These are phyloP conservation scores for Colletotrichum spinosum DNA, from an alignment of 2,329 filamentous ascomycete species.

Conservation along the genomic window DNA sequence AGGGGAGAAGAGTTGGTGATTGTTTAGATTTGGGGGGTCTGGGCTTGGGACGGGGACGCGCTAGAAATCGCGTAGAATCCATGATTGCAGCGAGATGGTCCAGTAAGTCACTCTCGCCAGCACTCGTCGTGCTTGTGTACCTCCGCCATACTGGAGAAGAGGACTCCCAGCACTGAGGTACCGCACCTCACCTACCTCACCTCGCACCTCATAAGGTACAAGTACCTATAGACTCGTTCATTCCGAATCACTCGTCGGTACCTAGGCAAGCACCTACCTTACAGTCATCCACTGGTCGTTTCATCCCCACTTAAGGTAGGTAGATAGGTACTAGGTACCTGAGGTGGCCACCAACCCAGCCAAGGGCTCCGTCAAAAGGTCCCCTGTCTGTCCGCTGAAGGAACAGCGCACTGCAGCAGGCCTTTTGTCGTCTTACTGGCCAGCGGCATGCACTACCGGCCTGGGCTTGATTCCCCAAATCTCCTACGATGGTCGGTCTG, in stretches of 20 bases:
- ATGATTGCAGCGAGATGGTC: constrained; percentile 25
- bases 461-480: not conserved
- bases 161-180: not conserved
- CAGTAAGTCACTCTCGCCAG: constrained; percentile 6
- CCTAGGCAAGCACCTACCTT: too few relatives aligned
- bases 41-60: constrained; percentile 34
- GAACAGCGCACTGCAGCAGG: constrained; percentile 11
- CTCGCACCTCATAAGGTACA: too few relatives aligned
- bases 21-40: constrained; percentile 25
- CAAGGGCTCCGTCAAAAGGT: constrained; percentile 22
- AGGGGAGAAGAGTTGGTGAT: constrained; percentile 11
- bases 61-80: constrained; percentile 38
- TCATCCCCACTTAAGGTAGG: constrained; percentile 31
- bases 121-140: too few relatives aligned
- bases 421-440: constrained; percentile 4
- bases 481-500: constrained; percentile 10
- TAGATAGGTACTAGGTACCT: too few relatives aligned
- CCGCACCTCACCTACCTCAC: not conserved
- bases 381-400: constrained; percentile 26
- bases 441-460: constrained; percentile 7
- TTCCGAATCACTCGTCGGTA: too few relatives aligned
- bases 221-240: too few relatives aligned
- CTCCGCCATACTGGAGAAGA: too few relatives aligned
- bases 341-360: constrained; percentile 13
- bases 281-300: constrained; percentile 20